A percentile compares a stretch with the other conserved stretches of the same genome.
These are phyloP conservation scores for Cinnamomum micranthum DNA, from an alignment of 164 flowering plant species.

Conservation along the genomic window DNA sequence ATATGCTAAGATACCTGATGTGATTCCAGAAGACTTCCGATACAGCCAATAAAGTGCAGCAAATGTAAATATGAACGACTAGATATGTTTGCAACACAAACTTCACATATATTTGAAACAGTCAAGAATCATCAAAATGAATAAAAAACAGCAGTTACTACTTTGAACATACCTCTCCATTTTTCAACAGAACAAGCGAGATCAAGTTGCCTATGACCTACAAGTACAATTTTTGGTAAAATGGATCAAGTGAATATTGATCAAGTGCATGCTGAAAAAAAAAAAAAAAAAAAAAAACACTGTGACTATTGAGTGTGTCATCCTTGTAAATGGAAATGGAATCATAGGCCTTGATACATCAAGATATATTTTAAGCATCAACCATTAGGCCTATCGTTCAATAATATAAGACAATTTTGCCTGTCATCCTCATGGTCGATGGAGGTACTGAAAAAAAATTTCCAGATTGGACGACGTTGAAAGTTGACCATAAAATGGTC, in stretches of 20 bases:
- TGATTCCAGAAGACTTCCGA: too few relatives aligned
- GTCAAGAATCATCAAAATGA: too few relatives aligned
- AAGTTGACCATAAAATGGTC: neutral
- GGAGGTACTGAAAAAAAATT: neutral
- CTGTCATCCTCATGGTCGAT: neutral
- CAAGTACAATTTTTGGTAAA: conserved; percentile 13
- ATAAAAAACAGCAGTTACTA: too few relatives aligned
- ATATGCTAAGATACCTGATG: too few relatives aligned
- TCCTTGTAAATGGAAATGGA: neutral
- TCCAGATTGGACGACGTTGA: neutral
- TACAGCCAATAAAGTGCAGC: too few relatives aligned
- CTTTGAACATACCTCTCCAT: conserved; percentile 46
- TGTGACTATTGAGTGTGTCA: neutral
- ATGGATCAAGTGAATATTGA: neutral
- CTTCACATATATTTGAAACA: too few relatives aligned
- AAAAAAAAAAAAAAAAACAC: neutral
- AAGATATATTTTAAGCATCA: neutral
- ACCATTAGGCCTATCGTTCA: too few relatives aligned
- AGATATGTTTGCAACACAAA: too few relatives aligned
- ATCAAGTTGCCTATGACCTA: conserved; percentile 87
- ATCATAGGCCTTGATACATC: neutral
- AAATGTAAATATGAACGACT: too few relatives aligned
- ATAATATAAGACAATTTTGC: too few relatives aligned
- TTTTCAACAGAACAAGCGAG: conserved; percentile 57
- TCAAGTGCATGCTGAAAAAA: neutral